Conservation (phyloP, 2,329 filamentous ascomycete species). For the Chalara sp. region DNA sequence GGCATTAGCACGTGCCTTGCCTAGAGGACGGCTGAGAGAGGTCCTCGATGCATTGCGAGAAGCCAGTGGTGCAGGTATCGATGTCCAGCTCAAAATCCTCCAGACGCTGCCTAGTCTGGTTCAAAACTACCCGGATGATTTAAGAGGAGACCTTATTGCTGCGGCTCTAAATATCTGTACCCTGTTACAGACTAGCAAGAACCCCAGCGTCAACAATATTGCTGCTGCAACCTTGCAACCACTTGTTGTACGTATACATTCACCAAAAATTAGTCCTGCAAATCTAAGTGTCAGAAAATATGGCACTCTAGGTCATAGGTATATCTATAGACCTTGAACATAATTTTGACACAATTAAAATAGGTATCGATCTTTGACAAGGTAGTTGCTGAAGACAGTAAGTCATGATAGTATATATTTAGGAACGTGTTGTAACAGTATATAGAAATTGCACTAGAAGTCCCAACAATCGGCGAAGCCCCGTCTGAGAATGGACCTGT, state of each 20-base stretch:
- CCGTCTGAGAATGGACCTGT: slow-evolving; percentile 58
- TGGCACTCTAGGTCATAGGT: no score
- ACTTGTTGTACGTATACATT: slow-evolving; percentile 51
- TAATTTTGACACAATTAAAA: neutral
- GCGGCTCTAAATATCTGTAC: slow-evolving; percentile 87
- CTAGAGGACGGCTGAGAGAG: slow-evolving; percentile 72
- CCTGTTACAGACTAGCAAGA: slow-evolving; percentile 84
- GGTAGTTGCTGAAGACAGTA: slow-evolving; percentile 74
- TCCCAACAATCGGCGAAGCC: slow-evolving; percentile 58
- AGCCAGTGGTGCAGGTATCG: slow-evolving; percentile 71
- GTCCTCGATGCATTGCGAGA: slow-evolving; percentile 84
- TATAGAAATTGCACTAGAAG: slow-evolving; percentile 35
- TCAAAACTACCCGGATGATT: slow-evolving; percentile 79
- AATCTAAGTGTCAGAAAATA: no score
- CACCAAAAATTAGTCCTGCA: neutral
- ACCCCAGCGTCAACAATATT: slow-evolving; percentile 88
- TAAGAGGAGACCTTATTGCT: slow-evolving; percentile 75
- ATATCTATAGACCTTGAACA: neutral
- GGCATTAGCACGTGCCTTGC: slow-evolving; percentile 73
- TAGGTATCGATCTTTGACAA: slow-evolving; percentile 87
- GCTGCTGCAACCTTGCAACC: slow-evolving; percentile 95
- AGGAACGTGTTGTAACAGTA: slow-evolving; percentile 9
- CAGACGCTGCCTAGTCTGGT: slow-evolving; percentile 84
- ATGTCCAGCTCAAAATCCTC: slow-evolving; percentile 92
- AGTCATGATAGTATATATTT: slow-evolving; percentile 24